A percentile compares a stretch with the other conserved stretches of the same genome.
Evolutionary conservation across 495 filamentous ascomycete genomes (phyloP).

Genomic region (Aspergillus ellipticus): DNA sequence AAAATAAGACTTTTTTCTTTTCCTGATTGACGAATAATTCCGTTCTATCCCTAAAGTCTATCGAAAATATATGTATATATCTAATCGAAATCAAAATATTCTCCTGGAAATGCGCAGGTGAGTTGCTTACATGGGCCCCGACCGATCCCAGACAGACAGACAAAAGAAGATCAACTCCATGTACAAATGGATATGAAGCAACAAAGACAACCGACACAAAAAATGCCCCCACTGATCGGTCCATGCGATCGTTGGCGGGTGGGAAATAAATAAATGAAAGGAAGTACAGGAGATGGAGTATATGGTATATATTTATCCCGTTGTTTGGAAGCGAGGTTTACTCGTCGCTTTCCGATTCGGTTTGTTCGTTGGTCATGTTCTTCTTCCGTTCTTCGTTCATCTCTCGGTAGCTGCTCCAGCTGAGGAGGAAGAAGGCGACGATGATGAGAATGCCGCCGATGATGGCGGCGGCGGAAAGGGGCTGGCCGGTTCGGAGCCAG

Average conservation of each 20-base stretch:
- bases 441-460: constrained; percentile 84
- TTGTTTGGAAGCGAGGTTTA: constrained; percentile 26
- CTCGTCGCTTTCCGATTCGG: constrained; percentile 42
- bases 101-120: not conserved
- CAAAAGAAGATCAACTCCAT: not conserved
- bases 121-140: not conserved
- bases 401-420: constrained; percentile 88
- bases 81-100: not conserved
- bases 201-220: too few relatives aligned
- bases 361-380: constrained; percentile 41
- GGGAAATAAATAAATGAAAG: not conserved
- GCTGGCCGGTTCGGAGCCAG: constrained; percentile 74
- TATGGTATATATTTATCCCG: not conserved
- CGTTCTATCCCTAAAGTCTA: not conserved
- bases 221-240: not conserved
- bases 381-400: constrained; percentile 77
- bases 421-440: constrained; percentile 76
- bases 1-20: not conserved
- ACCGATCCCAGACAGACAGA: not conserved
- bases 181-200: not conserved
- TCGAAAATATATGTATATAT: not conserved
- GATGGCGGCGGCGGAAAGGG: constrained; percentile 69
- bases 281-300: not conserved
- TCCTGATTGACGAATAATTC: not conserved
- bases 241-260: not conserved